Conservation (phyloP, 2,329 filamentous ascomycete genomes). For the Mariannaea sp. region DNA sequence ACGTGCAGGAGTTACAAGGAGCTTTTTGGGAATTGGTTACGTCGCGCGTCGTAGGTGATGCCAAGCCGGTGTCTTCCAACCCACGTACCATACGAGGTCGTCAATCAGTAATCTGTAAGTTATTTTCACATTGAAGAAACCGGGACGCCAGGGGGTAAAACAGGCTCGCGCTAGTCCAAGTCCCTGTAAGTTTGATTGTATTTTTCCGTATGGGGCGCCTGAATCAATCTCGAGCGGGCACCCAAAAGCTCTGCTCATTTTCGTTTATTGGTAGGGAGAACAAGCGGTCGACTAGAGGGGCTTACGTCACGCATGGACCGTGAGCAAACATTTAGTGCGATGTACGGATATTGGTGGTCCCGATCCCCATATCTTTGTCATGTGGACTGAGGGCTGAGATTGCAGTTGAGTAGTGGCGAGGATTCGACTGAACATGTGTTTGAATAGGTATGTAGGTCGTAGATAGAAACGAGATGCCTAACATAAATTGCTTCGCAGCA, state of each 20-base stretch:
- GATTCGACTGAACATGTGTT: slow-evolving; percentile 27
- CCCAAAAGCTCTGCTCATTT: slow-evolving; percentile 6
- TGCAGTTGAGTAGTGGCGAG: slow-evolving; percentile 33
- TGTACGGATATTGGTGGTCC: slow-evolving; percentile 19
- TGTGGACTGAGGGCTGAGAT: slow-evolving; percentile 40
- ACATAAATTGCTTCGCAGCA: no score
- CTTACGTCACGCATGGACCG: background rate
- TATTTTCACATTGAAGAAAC: slow-evolving; percentile 18
- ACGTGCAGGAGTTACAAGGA: slow-evolving; percentile 9
- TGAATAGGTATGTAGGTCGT: slow-evolving; percentile 25
- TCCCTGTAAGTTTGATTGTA: no score
- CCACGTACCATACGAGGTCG: no score
- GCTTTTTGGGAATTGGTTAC: no score
- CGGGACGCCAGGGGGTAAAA: slow-evolving; percentile 5
- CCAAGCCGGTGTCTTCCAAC: no score
- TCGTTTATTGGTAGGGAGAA: slow-evolving; percentile 7
- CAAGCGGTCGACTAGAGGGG: background rate
- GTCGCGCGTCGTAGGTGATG: no score
- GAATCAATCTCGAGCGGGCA: slow-evolving; percentile 14
- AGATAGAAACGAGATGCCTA: no score
- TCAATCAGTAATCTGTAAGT: no score
- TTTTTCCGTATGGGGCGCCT: slow-evolving; percentile 6
- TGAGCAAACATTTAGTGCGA: slow-evolving; percentile 3
- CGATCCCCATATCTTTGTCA: slow-evolving; percentile 27
- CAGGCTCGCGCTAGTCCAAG: slow-evolving; percentile 6